Conservation (phyloP, 1,284 basidiomycete genomes). For the Puccinia brachypodii region DNA sequence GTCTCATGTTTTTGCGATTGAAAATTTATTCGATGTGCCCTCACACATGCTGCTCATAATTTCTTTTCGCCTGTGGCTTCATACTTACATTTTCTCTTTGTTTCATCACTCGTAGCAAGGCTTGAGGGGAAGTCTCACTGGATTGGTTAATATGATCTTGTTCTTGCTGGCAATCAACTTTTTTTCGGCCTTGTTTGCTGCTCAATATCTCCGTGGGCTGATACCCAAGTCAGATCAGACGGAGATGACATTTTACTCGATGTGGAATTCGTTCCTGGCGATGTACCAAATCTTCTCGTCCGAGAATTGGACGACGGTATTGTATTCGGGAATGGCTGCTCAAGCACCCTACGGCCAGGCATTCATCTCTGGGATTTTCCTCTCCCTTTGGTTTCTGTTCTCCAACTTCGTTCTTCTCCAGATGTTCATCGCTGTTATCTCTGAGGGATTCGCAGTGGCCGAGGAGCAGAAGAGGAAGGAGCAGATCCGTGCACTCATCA, state of each 20-base stretch:
- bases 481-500: conserved; percentile 68
- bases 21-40: conserved; percentile 49
- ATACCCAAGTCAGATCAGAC: conserved; percentile 61
- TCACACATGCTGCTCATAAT: not conserved
- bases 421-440: conserved; percentile 98
- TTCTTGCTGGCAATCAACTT: conserved; percentile 89
- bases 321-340: conserved; percentile 71
- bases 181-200: conserved; percentile 73
- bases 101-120: conserved; percentile 57
- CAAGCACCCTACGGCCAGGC: conserved; percentile 72
- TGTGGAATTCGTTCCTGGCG: conserved; percentile 83
- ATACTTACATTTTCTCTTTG: not conserved
- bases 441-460: conserved; percentile 86
- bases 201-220: conserved; percentile 69
- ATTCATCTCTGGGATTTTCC: conserved; percentile 72
- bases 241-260: conserved; percentile 79
- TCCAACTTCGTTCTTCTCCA: conserved; percentile 93
- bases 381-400: conserved; percentile 85
- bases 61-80: not conserved
- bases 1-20: not conserved
- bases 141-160: conserved; percentile 87
- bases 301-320: conserved; percentile 85
- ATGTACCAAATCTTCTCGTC: conserved; percentile 88
- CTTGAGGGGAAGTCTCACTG: conserved; percentile 89
- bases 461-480: conserved; percentile 84